Evolutionary conservation across 192 early-diverging fungal genomes (phyloP).

Genomic region (Coemansia reversa): DNA sequence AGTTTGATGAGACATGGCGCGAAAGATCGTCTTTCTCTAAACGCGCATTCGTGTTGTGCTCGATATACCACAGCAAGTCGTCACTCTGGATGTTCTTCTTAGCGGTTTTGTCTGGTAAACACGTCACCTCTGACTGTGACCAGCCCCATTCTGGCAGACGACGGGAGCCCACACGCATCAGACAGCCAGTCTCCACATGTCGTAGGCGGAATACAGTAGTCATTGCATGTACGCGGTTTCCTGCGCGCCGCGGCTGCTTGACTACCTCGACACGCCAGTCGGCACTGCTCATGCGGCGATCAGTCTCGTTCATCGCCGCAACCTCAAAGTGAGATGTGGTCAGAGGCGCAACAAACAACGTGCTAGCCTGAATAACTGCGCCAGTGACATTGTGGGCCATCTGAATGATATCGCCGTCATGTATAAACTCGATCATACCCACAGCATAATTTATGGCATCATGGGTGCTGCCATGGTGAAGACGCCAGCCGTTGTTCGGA

Average conservation of each 20-base stretch:
- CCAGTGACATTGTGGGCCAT: constrained; percentile 66
- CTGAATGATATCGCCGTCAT: constrained; percentile 76
- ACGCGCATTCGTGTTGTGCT: constrained; percentile 42
- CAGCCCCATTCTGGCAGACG: constrained; percentile 88
- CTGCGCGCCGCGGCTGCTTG: constrained; percentile 48
- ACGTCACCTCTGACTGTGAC: constrained; percentile 86
- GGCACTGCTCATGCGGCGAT: constrained; percentile 73
- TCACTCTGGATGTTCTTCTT: constrained; percentile 57
- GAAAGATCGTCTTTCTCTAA: constrained; percentile 42
- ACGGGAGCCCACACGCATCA: constrained; percentile 68
- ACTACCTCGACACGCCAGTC: constrained; percentile 60
- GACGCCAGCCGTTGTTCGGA: constrained; percentile 70
- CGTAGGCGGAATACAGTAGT: constrained; percentile 69
- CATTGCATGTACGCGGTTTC: constrained; percentile 58
- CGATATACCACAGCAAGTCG: constrained; percentile 58
- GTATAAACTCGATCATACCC: constrained; percentile 57
- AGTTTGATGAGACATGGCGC: constrained; percentile 33
- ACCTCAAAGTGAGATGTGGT: constrained; percentile 70
- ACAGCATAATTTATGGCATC: constrained; percentile 47
- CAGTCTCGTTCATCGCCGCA: constrained; percentile 58
- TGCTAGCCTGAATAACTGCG: constrained; percentile 63
- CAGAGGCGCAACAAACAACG: constrained; percentile 59
- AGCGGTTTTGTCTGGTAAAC: constrained; percentile 83
- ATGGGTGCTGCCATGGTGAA: constrained; percentile 28
- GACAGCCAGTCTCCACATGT: constrained; percentile 76